Evolutionary conservation across 2,329 filamentous ascomycete genomes (phyloP).

Genomic region (Ophiostoma quercus): DNA sequence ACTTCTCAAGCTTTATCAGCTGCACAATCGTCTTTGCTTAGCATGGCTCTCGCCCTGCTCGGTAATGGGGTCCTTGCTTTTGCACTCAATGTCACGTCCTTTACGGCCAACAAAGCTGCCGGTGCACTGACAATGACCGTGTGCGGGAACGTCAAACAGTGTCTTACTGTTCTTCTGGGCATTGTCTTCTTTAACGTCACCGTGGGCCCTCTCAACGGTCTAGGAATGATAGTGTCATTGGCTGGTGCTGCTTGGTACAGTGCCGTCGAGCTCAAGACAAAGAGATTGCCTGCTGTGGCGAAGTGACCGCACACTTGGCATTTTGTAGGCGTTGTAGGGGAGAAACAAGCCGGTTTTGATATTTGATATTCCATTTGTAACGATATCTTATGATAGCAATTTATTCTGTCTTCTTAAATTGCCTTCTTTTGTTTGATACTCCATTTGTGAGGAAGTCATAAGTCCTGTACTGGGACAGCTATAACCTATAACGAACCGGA

Average conservation of each 20-base stretch:
- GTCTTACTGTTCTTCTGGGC: constrained; percentile 50
- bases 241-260: constrained; percentile 53
- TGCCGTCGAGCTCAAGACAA: constrained; percentile 47
- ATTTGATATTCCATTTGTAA: no score
- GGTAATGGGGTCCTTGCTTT: constrained; percentile 53
- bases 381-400: no score
- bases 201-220: constrained; percentile 49
- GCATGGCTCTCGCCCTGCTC: constrained; percentile 38
- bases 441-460: no score
- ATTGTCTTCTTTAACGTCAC: constrained; percentile 49
- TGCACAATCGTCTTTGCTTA: constrained; percentile 25
- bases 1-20: neutral
- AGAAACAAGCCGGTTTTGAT: no score
- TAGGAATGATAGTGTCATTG: constrained; percentile 52
- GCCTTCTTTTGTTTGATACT: no score
- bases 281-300: no score
- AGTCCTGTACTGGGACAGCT: no score
- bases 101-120: constrained; percentile 53
- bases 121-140: constrained; percentile 57
- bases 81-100: constrained; percentile 52
- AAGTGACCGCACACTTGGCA: no score
- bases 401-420: no score
- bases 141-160: constrained; percentile 55
- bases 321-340: no score
- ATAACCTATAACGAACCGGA: no score